Percentiles rank a stretch among this genome's conserved stretches.
Conservation (phyloP, 1,139 yeast genomes). For the Protomyces arabidopsidicola region DNA sequence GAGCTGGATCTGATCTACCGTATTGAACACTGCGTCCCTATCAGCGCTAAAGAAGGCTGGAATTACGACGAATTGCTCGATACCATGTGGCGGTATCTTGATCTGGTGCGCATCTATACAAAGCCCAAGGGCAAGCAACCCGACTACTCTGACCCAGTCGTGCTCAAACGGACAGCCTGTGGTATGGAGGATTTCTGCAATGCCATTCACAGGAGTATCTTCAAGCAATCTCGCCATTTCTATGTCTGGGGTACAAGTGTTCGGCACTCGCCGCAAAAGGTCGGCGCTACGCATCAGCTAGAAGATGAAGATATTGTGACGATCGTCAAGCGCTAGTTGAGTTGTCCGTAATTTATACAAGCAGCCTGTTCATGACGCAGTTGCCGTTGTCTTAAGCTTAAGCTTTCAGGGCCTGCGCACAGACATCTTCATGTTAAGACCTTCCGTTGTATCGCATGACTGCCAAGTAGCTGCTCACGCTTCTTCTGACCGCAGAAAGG, state of each 20-base stretch:
- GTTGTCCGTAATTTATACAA: not conserved
- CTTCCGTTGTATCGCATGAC: no score
- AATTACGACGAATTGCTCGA: constrained; percentile 89
- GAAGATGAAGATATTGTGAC: constrained; percentile 98
- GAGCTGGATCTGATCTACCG: constrained; percentile 83
- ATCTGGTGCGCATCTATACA: constrained; percentile 89
- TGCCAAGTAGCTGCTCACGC: no score
- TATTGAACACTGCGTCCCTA: constrained; percentile 95
- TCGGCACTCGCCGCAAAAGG: constrained; percentile 97
- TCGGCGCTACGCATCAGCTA: constrained; percentile 73
- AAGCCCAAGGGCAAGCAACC: constrained; percentile 94
- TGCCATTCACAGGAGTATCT: constrained; percentile 88
- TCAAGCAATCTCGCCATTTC: constrained; percentile 81
- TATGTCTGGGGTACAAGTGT: constrained; percentile 64
- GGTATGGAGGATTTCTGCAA: constrained; percentile 95
- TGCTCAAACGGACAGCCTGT: constrained; percentile 71
- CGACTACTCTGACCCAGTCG: constrained; percentile 92
- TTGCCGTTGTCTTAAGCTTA: not conserved
- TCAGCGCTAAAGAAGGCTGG: constrained; percentile 94
- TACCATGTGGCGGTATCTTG: constrained; percentile 87
- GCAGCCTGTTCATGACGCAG: not conserved
- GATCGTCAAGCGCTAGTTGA: constrained; percentile 63
- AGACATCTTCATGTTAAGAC: no score
- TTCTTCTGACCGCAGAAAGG: no score
- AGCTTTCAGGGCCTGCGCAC: no score